Evolutionary conservation across 2,329 filamentous ascomycete genomes (phyloP), one percentile per base, ranked within the genome.

Genomic region (Pestalotiopsis sp.): DNA sequence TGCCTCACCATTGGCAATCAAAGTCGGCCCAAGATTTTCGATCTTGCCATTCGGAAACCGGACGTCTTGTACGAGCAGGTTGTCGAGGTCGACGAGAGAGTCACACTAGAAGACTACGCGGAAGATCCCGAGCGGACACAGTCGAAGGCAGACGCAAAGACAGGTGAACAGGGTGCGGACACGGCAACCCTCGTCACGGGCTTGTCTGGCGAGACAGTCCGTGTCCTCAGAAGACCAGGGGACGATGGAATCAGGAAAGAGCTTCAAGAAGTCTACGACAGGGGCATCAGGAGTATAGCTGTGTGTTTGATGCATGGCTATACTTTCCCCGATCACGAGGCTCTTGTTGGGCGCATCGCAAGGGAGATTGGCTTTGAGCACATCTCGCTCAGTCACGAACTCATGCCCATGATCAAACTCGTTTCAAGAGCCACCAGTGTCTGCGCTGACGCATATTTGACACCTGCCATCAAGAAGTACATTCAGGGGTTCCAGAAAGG

Each of bases 251-350:
- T 93, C 71, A 81, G 85, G 69, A 77, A 83, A 13, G 88, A 93
- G 75, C 79, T 95, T 59, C 85, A 93, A 77, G 84, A 85, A 5
- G 84, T 97, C 3, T 92, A 88, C 71, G 88, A 92, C 70, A 82
- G 85, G 39, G 93, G 93, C 0, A 91, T 97, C 73, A 87, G 87
- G 71, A 97, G 93, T 77, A 91, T 98, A 73, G 94, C 95, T 3
- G 93, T 98, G 1, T 97, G 93, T 74, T 82, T 98, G 69, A 95
- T 97, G 90, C 95, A 98, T 77, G 92, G 92, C 4, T 98, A 97
- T 77, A 97, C 94, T 0, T 98, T 93, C 76, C 94, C 94, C 1
- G 89, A 92, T 64, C 95, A 98, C 74, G 95, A 98, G 77, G 90
- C 91, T 0, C 76, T 94, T 57, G 86, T 97, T 11, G 94, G 94